Base-by-base conservation (phyloP, 1,139 yeast species). In the Blastobotrys petasosporus region DNA sequence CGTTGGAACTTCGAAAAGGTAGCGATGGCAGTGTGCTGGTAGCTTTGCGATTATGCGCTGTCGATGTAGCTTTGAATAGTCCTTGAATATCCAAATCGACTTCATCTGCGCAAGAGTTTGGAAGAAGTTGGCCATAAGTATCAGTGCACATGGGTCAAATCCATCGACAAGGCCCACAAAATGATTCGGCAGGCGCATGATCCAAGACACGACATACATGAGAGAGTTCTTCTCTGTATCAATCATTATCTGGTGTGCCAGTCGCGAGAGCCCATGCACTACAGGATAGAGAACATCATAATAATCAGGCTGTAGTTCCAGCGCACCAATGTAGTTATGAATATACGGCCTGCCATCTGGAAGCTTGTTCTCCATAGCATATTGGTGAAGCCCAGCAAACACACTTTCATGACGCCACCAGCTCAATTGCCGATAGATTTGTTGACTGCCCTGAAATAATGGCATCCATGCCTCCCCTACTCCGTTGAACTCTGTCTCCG, bases 111-210 rank as follows among this genome's bases (percentile, higher is more conserved):
- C 25, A 9, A 41, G 13, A 10, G 44, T 41, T 28, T 41, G 44
- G 28, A 41, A 41, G 13, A 41, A 32, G 13, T 41, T 41, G 34
- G 44, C 44, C 39, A 41, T 25, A 13, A 41, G 11, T 9, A 41
- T 38, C 38, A 41, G 29, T 2, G 44, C 44, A 34, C 33, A 28
- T 10, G 44, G 44, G 13, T 41, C 44, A 29, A 41, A 34, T 8
- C 13, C 17, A 28, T 41, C 39, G 7, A 41, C 33, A 13, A 41
- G 13, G 7, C n/a, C 34, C 10, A 34, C 39, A 33, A 41, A 41
- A 12, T 28, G 17, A 8, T 13, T 33, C 4, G 32, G 32, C 25
- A 41, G 16, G 7, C 44, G 32, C 44, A 41, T 41, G 15, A 41
- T 41, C 44, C 37, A 34, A 9, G 39, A 33, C n/a, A 41, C 29